A percentile compares a stretch with the other conserved stretches of the same genome.
phyloP scores from a whole-genome alignment of 1,284 basidiomycete species.

The Leccinum ponderosum region DNA sequence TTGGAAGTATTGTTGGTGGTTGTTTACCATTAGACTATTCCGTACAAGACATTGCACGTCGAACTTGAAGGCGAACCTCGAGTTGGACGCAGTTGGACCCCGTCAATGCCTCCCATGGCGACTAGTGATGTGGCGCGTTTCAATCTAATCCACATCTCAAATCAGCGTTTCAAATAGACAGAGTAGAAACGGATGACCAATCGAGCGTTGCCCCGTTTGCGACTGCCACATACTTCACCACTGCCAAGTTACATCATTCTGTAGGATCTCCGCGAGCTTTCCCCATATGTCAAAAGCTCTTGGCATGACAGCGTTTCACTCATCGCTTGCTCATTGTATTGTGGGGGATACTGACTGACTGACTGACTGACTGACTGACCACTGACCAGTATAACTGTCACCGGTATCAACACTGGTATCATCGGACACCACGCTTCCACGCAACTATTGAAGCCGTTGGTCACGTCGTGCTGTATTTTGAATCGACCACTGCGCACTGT shows the following conservation, averaged over 20 bases:
- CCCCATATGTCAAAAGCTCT: not conserved
- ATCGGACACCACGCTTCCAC: not conserved
- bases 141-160: not conserved
- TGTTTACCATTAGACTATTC: conserved; percentile 12
- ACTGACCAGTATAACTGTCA: not conserved
- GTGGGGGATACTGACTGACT: not conserved
- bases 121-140: not conserved
- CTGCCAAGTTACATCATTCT: not conserved
- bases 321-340: not conserved
- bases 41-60: no score
- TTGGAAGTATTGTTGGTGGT: conserved; percentile 24
- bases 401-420: not conserved
- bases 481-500: not conserved
- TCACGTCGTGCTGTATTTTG: not conserved
- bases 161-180: not conserved
- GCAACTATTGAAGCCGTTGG: not conserved
- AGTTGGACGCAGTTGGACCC: not conserved
- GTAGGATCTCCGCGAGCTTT: not conserved
- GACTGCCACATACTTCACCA: not conserved
- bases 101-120: not conserved
- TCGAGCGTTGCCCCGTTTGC: not conserved
- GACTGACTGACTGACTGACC: no score
- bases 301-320: not conserved
- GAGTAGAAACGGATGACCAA: not conserved
- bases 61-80: no score